Conservation (phyloP, 805 yeast genomes). For the Kazachstania martiniae region DNA sequence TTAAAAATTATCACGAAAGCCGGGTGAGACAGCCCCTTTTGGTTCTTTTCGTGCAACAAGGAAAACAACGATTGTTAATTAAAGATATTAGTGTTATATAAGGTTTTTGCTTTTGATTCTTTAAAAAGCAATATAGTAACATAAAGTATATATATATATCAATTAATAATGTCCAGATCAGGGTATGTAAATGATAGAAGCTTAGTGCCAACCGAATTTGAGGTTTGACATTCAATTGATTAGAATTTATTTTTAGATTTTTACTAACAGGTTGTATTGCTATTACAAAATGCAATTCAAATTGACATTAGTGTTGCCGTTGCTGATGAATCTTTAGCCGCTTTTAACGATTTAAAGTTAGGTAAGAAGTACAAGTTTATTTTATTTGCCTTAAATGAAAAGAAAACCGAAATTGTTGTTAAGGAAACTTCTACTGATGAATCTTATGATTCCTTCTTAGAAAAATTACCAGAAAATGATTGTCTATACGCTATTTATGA, state of each 20-base stretch:
- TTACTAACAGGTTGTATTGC: too few species aligned
- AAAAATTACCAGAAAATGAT: constrained; percentile 87
- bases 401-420: constrained; percentile 85
- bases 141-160: not conserved
- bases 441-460: constrained; percentile 79
- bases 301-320: constrained; percentile 73
- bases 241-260: too few species aligned
- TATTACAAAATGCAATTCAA: too few species aligned
- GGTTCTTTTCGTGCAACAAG: too few species aligned
- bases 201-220: too few species aligned
- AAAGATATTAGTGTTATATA: too few species aligned
- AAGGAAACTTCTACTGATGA: constrained; percentile 65
- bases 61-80: too few species aligned
- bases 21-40: too few species aligned
- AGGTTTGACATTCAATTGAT: not conserved
- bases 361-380: constrained; percentile 83
- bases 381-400: constrained; percentile 69
- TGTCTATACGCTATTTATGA: constrained; percentile 95
- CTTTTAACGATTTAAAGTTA: constrained; percentile 92
- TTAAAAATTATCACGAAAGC: too few species aligned
- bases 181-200: constrained; percentile 30
- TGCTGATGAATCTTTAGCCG: constrained; percentile 82
- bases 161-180: constrained; percentile 26
- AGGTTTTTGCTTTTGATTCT: too few species aligned
- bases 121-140: not conserved